Percentiles rank a stretch among this genome's conserved stretches.
Conservation (phyloP, 345 rosid species). For the Linum tenue region DNA sequence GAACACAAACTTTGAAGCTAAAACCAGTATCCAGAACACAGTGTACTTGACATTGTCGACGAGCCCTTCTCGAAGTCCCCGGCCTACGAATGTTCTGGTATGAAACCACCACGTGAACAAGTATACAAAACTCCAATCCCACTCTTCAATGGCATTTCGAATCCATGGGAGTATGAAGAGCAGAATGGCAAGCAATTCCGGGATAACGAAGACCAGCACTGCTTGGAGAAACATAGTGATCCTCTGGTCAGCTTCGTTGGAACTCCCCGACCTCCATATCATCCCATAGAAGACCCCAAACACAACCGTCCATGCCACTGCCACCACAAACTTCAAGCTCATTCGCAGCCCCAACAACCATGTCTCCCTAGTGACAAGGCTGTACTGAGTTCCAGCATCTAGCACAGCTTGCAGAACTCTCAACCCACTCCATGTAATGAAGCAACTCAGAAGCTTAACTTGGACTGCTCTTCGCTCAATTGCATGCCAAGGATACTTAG, state of each 20-base stretch:
- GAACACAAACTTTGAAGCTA: conserved; percentile 69
- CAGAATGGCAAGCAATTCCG: conserved; percentile 72
- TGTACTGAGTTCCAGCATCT: conserved; percentile 55
- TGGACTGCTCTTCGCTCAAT: conserved; percentile 37
- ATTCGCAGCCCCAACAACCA: conserved; percentile 57
- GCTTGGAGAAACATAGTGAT: conserved; percentile 51
- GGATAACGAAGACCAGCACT: conserved; percentile 52
- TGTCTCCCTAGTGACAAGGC: conserved; percentile 73
- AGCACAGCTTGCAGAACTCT: conserved; percentile 70
- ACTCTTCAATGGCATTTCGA: conserved; percentile 76
- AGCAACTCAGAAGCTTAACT: conserved; percentile 60
- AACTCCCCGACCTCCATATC: conserved; percentile 76
- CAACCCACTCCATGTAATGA: conserved; percentile 83
- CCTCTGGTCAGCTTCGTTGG: conserved; percentile 31
- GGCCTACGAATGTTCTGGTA: conserved; percentile 63
- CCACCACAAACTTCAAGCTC: conserved; percentile 60
- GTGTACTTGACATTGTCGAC: conserved; percentile 66
- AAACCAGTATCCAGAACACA: conserved; percentile 68
- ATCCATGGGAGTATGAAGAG: conserved; percentile 81
- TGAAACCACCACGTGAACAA: conserved; percentile 75
- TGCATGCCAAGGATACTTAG: conserved; percentile 53
- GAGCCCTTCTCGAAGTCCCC: conserved; percentile 81
- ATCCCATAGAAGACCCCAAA: conserved; percentile 52
- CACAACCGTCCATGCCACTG: conserved; percentile 57
- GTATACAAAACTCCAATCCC: conserved; percentile 61